phyloP scores from a whole-genome alignment of 2,329 filamentous ascomycete genomes.

The Fusarium caatingaense region DNA sequence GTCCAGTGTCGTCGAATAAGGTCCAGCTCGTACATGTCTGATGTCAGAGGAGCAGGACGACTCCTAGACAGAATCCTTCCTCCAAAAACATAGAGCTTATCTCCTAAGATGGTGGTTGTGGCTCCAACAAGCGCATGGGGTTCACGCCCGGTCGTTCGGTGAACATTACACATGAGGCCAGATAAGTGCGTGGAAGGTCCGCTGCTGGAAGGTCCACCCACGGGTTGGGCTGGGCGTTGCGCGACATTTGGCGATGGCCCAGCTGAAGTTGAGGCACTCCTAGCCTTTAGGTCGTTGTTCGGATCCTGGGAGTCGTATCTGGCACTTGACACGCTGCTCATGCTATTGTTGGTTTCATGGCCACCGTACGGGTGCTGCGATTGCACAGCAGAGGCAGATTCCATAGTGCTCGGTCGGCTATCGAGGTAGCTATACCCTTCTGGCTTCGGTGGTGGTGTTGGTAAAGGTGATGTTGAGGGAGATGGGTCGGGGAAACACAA shows the following conservation, averaged over 20 bases:
- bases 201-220: slow-evolving; percentile 59
- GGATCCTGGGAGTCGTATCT: slow-evolving; percentile 60
- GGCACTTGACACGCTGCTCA: slow-evolving; percentile 58
- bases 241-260: slow-evolving; percentile 66
- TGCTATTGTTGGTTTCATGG: slow-evolving; percentile 55
- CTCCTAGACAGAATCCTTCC: slow-evolving; percentile 87
- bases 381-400: slow-evolving; percentile 54
- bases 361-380: slow-evolving; percentile 54
- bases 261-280: slow-evolving; percentile 64
- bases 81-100: slow-evolving; percentile 97
- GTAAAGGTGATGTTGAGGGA: slow-evolving; percentile 22
- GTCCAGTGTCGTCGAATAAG: slow-evolving; percentile 93
- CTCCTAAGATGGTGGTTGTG: slow-evolving; percentile 92
- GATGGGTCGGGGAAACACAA: slow-evolving; percentile 41
- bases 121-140: slow-evolving; percentile 93
- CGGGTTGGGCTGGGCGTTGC: slow-evolving; percentile 49
- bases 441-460: slow-evolving; percentile 44
- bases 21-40: slow-evolving; percentile 93
- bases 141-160: slow-evolving; percentile 88
- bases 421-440: slow-evolving; percentile 56
- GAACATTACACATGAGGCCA: slow-evolving; percentile 77
- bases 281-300: slow-evolving; percentile 61
- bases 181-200: slow-evolving; percentile 69
- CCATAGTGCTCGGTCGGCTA: slow-evolving; percentile 61
- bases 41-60: slow-evolving; percentile 82